phyloP scores from a whole-genome alignment of 2,329 filamentous ascomycete genomes.

The Neospermospora avenae region DNA sequence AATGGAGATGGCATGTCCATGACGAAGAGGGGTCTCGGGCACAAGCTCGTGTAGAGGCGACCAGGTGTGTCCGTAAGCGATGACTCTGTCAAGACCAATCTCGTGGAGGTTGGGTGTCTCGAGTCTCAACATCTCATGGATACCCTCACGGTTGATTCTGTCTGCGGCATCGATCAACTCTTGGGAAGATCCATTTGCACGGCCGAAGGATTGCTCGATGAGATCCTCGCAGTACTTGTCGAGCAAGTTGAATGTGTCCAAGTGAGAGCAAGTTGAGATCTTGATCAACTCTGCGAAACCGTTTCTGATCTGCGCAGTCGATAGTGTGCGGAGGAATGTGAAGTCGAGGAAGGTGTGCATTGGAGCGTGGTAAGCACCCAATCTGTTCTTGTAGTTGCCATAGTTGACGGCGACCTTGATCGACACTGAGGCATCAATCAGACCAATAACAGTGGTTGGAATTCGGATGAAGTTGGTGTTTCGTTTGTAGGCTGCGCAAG shows the following conservation, averaged over 20 bases:
- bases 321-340: constrained; percentile 65
- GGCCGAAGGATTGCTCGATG: constrained; percentile 63
- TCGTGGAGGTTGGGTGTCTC: constrained; percentile 73
- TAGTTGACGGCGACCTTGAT: constrained; percentile 81
- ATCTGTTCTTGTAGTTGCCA: constrained; percentile 71
- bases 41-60: constrained; percentile 69
- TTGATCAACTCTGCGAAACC: constrained; percentile 75
- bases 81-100: constrained; percentile 68
- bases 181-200: constrained; percentile 50
- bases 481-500: constrained; percentile 67
- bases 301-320: constrained; percentile 65
- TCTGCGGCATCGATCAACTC: constrained; percentile 62
- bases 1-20: constrained; percentile 71
- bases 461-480: constrained; percentile 73
- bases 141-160: constrained; percentile 65
- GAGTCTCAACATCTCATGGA: constrained; percentile 69
- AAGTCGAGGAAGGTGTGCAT: constrained; percentile 72
- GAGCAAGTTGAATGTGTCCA: constrained; percentile 61
- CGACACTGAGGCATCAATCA: constrained; percentile 72
- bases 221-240: constrained; percentile 68
- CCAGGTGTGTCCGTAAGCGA: constrained; percentile 75
- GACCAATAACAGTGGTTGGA: constrained; percentile 70
- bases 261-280: constrained; percentile 69
- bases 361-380: constrained; percentile 71
- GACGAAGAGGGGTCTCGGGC: constrained; percentile 64